Percentiles rank a stretch among this genome's conserved stretches.
phyloP scores from a whole-genome alignment of 306 rosid species.

The barrel medic (Medicago truncatula) region MtrunA17r5.0-ANR NC_053044.1:24812501-24813000 shows the following conservation, averaged over 20 bases:
- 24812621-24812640: slow-evolving; percentile 95
- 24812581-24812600: slow-evolving; percentile 94
- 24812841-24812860: slow-evolving; percentile 99
- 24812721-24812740: slow-evolving; percentile 96
- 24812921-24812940: slow-evolving; percentile 95
- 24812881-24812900: slow-evolving; percentile 95
- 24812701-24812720: slow-evolving; percentile 93
- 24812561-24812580: slow-evolving; percentile 94
- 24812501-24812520: slow-evolving; percentile 99
- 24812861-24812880: slow-evolving; percentile 99
- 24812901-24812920: slow-evolving; percentile 82
- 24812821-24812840: slow-evolving; percentile 98
- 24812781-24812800: slow-evolving; percentile 98
- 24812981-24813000: slow-evolving; percentile 94
- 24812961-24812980: slow-evolving; percentile 98
- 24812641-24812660: slow-evolving; percentile 91
- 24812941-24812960: slow-evolving; percentile 99
- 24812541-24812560: slow-evolving; percentile 93
- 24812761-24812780: slow-evolving; percentile 85
- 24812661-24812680: slow-evolving; percentile 99
- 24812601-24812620: slow-evolving; percentile 95
- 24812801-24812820: slow-evolving; percentile 93
- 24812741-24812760: slow-evolving; percentile 99
- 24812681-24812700: slow-evolving; percentile 94
- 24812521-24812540: slow-evolving; percentile 87